Evolutionary conservation across 805 yeast species (phyloP), one percentile per base, ranked within the genome.

Genomic region (Lipomyces chichibuensis): DNA sequence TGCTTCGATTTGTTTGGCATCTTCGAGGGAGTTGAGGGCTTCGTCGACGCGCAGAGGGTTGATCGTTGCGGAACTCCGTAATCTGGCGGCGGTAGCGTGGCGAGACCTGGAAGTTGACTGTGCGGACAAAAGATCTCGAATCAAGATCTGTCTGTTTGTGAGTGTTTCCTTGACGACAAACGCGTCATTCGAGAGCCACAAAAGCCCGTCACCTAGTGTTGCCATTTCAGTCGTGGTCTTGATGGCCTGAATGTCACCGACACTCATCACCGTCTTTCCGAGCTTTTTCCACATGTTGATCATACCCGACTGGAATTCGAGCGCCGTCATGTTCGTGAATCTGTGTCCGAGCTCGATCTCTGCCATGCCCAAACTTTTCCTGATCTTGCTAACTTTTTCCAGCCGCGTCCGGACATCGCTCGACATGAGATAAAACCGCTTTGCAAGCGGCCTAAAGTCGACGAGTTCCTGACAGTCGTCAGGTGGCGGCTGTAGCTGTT

Each of bases 41-140:
- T 93, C 98, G 73, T 95, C 97, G 3, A 92, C 96, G 75, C 89
- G 91, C 33, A 90, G 77, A 0, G 98, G 97, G 73, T 90, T 94
- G 61, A 92, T 87, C 46, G 92, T 81, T 73, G 85, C 87, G 63
- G 86, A 86, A 72, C 91, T 90, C 64, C 92, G 83, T 73, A 88
- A 87, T 55, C 85, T 79, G 8, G 85, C 83, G 0, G 96, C 96
- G 3, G 85, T 83, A 59, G 86, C 84, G 73, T 91, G 96, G 73
- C 86, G 89, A 37, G 84, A 79, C 72, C 84, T 86, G 0, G 97
- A 87, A 65, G 82, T 85, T 7, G 87, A 85, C 76, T 93, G 96
- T 1, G 97, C 93, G 74, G 86, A 89, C 39, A 85, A 74, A 61
- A 92, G 81, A 71, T 95, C 99, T 63, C 98, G 84, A 97, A 95